phyloP scores from a whole-genome alignment of 176 grass and related monocot genomes.

The Aegilops speltoides region DNA sequence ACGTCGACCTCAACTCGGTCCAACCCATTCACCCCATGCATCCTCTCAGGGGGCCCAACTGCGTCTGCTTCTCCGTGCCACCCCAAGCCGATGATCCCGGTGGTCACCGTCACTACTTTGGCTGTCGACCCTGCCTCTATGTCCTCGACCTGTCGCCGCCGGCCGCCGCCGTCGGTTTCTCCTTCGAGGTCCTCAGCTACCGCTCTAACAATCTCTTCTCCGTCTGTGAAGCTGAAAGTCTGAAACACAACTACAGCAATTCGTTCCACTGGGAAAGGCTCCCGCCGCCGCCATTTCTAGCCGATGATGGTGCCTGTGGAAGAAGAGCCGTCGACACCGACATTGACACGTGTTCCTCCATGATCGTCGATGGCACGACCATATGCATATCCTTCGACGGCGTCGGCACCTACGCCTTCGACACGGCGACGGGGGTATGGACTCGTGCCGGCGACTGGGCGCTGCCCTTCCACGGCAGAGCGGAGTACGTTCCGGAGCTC shows the following conservation, averaged over 20 bases:
- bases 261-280: not conserved
- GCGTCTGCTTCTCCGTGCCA: not conserved
- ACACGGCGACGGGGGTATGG: not conserved
- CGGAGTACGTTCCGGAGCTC: not conserved
- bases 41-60: not conserved
- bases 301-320: not conserved
- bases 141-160: not conserved
- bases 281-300: not conserved
- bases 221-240: too few species aligned
- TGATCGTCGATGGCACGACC: not conserved
- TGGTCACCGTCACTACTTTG: too few species aligned
- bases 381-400: not conserved
- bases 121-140: not conserved
- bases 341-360: not conserved
- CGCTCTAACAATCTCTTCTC: too few species aligned
- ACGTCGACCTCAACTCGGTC: not conserved
- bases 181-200: not conserved
- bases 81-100: too few species aligned
- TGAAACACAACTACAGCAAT: not conserved
- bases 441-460: not conserved
- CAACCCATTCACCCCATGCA: not conserved
- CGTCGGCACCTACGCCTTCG: not conserved
- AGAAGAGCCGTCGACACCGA: too few species aligned
- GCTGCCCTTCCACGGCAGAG: not conserved
- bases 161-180: not conserved